A percentile compares a stretch with the other conserved stretches of the same genome.
Conservation (phyloP, 1,139 yeast genomes). For the Starmera stellimalicola region DNA sequence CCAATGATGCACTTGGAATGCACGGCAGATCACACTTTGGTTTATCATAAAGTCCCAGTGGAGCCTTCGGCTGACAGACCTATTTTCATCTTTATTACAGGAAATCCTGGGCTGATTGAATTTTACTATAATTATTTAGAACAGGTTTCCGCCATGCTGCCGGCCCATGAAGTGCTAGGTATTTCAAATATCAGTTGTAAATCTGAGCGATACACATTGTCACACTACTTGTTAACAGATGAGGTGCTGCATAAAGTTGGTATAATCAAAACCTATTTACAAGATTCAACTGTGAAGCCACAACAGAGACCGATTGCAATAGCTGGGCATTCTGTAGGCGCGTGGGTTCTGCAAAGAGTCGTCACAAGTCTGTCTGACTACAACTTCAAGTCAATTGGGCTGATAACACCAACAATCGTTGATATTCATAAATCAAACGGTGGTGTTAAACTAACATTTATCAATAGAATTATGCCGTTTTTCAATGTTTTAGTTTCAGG, state of each 20-base stretch:
- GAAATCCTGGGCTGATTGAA: slow-evolving; percentile 59
- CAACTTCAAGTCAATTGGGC: slow-evolving; percentile 35
- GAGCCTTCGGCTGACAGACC: too few relatives aligned
- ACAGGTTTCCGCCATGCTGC: slow-evolving; percentile 29
- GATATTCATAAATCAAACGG: slow-evolving; percentile 44
- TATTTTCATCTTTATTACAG: slow-evolving; percentile 49
- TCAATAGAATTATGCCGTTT: slow-evolving; percentile 27
- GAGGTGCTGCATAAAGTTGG: slow-evolving; percentile 43
- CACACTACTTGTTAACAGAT: slow-evolving; percentile 26
- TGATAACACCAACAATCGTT: slow-evolving; percentile 54
- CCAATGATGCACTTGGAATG: too few relatives aligned
- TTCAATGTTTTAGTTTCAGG: slow-evolving; percentile 9
- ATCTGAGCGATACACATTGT: background rate
- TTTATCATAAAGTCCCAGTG: too few relatives aligned
- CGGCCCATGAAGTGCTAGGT: slow-evolving; percentile 39
- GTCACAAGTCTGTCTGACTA: slow-evolving; percentile 16
- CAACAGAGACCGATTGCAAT: slow-evolving; percentile 30
- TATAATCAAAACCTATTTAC: slow-evolving; percentile 25
- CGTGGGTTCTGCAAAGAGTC: slow-evolving; percentile 45
- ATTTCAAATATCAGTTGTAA: slow-evolving; percentile 35
- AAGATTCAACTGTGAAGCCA: slow-evolving; percentile 5
- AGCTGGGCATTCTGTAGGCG: slow-evolving; percentile 57
- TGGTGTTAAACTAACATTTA: slow-evolving; percentile 31
- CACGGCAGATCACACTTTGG: too few relatives aligned
- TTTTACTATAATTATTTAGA: slow-evolving; percentile 44